Evolutionary conservation across 306 rosid species (phyloP).

Genomic region (Cucurbita moschata): DNA sequence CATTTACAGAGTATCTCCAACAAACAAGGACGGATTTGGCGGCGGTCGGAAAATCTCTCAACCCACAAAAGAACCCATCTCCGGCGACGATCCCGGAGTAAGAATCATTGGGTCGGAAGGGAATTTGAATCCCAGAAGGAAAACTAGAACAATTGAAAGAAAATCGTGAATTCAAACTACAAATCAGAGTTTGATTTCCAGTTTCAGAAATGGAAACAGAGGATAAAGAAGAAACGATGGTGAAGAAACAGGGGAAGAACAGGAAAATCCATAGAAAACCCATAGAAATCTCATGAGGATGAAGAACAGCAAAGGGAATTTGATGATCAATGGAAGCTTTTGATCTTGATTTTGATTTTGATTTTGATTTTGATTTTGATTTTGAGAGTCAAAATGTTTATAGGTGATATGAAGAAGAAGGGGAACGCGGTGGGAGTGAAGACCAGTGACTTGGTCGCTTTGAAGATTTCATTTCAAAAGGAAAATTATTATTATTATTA

Average conservation of each 20-base stretch:
- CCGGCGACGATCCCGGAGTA: slow-evolving; percentile 53
- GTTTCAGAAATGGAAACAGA: slow-evolving; percentile 61
- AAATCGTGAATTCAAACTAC: slow-evolving; percentile 27
- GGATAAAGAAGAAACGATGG: slow-evolving; percentile 24
- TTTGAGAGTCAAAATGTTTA: neutral
- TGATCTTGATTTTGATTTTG: neutral
- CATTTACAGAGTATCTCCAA: slow-evolving; percentile 66
- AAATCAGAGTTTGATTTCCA: slow-evolving; percentile 34
- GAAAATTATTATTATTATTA: neutral
- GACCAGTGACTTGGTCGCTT: slow-evolving; percentile 32
- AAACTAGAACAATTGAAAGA: slow-evolving; percentile 50
- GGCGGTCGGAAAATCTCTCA: slow-evolving; percentile 18
- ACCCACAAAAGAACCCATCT: slow-evolving; percentile 47
- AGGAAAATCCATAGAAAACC: slow-evolving; percentile 12
- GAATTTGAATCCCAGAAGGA: slow-evolving; percentile 20
- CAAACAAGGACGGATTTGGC: slow-evolving; percentile 30
- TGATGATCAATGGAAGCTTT: neutral
- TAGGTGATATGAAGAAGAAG: neutral
- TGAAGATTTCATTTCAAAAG: slow-evolving; percentile 7
- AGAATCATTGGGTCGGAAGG: slow-evolving; percentile 10
- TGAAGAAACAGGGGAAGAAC: slow-evolving; percentile 11
- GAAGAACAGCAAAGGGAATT: neutral
- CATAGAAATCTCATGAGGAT: slow-evolving; percentile 40
- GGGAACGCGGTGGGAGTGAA: slow-evolving; percentile 23
- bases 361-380: neutral